These are phyloP conservation scores for Zygosaccharomyces sapae DNA, from an alignment of 1,139 yeast species.

Conservation along the genomic window DNA sequence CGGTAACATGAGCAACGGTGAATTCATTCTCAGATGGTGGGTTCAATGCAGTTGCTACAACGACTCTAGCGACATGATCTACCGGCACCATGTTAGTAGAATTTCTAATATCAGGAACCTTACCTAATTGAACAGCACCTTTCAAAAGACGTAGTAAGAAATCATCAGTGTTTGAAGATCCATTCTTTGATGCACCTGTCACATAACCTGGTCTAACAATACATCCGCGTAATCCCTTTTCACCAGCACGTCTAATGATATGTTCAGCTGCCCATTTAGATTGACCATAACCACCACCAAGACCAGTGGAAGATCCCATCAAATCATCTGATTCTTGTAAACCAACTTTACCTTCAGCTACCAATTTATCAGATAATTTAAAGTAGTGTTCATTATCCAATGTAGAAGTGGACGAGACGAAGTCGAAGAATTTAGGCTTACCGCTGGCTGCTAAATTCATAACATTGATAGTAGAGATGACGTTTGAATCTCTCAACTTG, in stretches of 20 bases:
- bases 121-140: slow-evolving; percentile 86
- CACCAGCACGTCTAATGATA: slow-evolving; percentile 81
- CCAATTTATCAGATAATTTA: slow-evolving; percentile 66
- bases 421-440: slow-evolving; percentile 78
- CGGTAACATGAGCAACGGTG: slow-evolving; percentile 88
- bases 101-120: slow-evolving; percentile 79
- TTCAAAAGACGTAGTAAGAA: slow-evolving; percentile 90
- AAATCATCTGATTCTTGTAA: slow-evolving; percentile 78
- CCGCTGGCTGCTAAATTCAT: slow-evolving; percentile 76
- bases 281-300: slow-evolving; percentile 96
- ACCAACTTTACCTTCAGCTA: slow-evolving; percentile 64
- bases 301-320: slow-evolving; percentile 72
- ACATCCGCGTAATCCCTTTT: slow-evolving; percentile 78
- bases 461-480: slow-evolving; percentile 79
- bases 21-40: slow-evolving; percentile 56
- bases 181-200: slow-evolving; percentile 77
- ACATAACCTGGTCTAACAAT: slow-evolving; percentile 95
- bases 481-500: slow-evolving; percentile 89
- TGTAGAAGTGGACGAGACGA: slow-evolving; percentile 93
- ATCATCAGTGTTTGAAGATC: slow-evolving; percentile 93
- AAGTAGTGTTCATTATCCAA: slow-evolving; percentile 81
- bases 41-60: slow-evolving; percentile 74
- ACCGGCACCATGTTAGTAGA: slow-evolving; percentile 96
- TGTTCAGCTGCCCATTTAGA: slow-evolving; percentile 97
- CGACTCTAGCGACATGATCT: slow-evolving; percentile 92